Evolutionary conservation across 73 alveolate species (phyloP), one percentile per base, ranked within the genome.

Genomic region (Paramecium pentaurelia): DNA sequence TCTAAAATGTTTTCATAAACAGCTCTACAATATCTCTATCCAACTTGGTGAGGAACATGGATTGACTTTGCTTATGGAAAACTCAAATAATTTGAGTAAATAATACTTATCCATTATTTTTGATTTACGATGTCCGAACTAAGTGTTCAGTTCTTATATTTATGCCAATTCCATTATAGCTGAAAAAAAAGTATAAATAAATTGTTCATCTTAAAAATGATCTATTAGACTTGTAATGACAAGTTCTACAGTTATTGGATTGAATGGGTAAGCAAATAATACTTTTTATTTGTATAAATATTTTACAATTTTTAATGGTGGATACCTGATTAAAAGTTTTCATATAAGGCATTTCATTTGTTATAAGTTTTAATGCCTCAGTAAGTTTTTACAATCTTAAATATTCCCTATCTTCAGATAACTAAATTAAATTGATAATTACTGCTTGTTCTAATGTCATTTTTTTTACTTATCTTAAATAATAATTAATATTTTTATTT

Each of bases 381-480:
- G 84, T 32, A 0, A 64, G 22, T 34, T 64, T 64, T 64, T 32
- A 27, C 84, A 64, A 64, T 64, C 84, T 64, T 5, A 64, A 27
- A 64, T 64, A 64, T 28, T 64, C 84, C 16, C 47, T 27, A 32
- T 64, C 84, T 64, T 64, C 84, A 32, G 84, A 32, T 32, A 64
- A 64, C 84, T 64, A 34, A 64, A 64, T 64, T 32, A 11, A 8
- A 64, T 28, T 64, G 10, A 11, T 25, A 11, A 25, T 5, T 64
- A 64, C 84, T 11, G 84, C 84, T 64, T 28, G 47, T 27, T 64
- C 84, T 64, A 64, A 64, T 32, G 42, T 64, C 84, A 64, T 64
- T 7, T 54, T 1, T 54, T 12, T 47, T 4, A 1, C 51, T 42
- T 42, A 42, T 42, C 27, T 49, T 1, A 54, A n/a, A 54, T 54